phyloP scores from a whole-genome alignment of 129 eudicot species.

The Lonicera japonica region DNA sequence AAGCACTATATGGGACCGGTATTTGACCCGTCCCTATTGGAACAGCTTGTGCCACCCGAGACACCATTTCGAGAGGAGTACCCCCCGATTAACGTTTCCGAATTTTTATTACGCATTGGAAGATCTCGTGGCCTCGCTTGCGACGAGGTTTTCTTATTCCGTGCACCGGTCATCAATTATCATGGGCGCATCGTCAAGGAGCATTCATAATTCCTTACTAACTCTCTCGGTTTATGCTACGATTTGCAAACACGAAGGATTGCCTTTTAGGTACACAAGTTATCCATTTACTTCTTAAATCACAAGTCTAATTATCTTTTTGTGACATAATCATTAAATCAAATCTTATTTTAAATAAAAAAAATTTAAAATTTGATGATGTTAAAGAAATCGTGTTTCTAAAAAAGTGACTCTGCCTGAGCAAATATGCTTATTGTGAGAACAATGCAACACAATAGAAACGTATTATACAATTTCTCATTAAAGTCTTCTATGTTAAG shows the following conservation, averaged over 20 bases:
- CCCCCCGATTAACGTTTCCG: constrained; percentile 11
- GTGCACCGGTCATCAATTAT: constrained; percentile 20
- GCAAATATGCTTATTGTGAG: no score
- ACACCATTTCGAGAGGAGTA: constrained; percentile 16
- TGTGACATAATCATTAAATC: no score
- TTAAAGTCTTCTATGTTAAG: no score
- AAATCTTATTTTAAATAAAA: no score
- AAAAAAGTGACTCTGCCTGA: no score
- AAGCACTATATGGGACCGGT: constrained; percentile 13
- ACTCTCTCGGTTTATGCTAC: constrained; percentile 10
- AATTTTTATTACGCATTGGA: constrained; percentile 20
- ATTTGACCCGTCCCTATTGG: background rate
- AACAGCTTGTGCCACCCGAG: constrained; percentile 13
- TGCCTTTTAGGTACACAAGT: constrained; percentile 15
- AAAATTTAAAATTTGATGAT: no score
- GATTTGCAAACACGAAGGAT: constrained; percentile 16
- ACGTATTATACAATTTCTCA: no score
- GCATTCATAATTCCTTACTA: background rate
- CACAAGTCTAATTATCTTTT: no score
- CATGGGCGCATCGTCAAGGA: constrained; percentile 9
- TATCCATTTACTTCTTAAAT: no score
- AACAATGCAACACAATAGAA: no score
- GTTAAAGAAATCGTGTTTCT: no score
- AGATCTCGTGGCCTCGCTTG: constrained; percentile 11
- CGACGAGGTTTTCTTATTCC: constrained; percentile 8